Base-by-base conservation (phyloP, 2,329 filamentous ascomycete genomes). In the Didymella lethalis region DNA sequence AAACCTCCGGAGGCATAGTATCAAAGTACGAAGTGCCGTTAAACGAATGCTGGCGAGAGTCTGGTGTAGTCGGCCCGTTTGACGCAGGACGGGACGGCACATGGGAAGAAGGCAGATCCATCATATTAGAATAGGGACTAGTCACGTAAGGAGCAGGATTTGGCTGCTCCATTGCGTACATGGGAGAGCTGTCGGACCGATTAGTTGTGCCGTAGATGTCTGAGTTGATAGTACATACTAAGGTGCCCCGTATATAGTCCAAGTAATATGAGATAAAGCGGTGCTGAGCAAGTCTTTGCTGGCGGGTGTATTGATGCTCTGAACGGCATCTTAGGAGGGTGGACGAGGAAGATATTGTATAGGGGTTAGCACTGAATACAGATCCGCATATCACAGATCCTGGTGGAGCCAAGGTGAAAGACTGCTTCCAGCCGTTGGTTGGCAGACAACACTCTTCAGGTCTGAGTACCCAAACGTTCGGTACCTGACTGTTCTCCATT, bases 401-500 rank as follows among this genome's bases (percentile, higher is more conserved):
- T 51, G 45, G 48, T 48, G 38, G 41, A 31, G 50, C 50, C 40
- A 49, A 57, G 48, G 16, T 59, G 36, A 60, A 61, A 59, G 59
- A 52, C 50, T 63, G 57, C 52, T 48, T 48, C 46, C 48, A 52
- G 48, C 14, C 29, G 52, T 53, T 31, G 50, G 57, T 67, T 48
- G 59, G 51, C 62, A 44, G 52, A 62, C 49, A 57, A 49, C 34
- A 55, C 54, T 38, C 26, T 41, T 57, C 32, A 43, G 50, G 41
- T 50, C 23, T 16, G 32, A 28, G 40, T 50, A 34, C 36, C 65
- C 66, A 65, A 53, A 26, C 23, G 8, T 43, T 49, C 61, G 67
- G 66, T 67, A 64, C 59, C 53, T 67, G 52, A 55, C 48, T 62
- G 59, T 63, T 25, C 63, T 56, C 28, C 49, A 44, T 53, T 58